Conservation (phyloP, 2,329 filamentous ascomycete genomes). For the Sporothrix mexicana region DNA sequence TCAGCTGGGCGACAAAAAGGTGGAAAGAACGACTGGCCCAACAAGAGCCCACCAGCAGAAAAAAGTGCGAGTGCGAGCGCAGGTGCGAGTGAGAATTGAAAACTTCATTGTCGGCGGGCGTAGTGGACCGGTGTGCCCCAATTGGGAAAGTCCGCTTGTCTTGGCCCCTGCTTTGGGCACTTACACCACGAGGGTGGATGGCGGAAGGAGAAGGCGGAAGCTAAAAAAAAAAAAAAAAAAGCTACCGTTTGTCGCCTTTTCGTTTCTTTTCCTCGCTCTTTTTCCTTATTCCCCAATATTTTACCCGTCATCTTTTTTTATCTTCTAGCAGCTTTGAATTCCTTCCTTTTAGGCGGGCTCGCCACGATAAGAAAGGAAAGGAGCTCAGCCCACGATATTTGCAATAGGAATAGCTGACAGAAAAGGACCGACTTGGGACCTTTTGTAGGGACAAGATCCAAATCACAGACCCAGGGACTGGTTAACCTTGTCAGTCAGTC, state of each 20-base stretch:
- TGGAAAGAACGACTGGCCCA: background rate
- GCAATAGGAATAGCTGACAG: conserved; percentile 10
- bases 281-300: background rate
- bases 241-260: background rate
- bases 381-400: background rate
- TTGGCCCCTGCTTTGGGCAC: background rate
- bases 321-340: background rate
- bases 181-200: conserved; percentile 8
- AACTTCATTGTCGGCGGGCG: background rate
- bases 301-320: background rate
- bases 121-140: background rate
- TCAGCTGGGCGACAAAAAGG: background rate
- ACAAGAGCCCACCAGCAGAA: too few species aligned
- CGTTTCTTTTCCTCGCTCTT: background rate
- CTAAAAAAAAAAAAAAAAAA: background rate
- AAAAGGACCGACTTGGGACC: conserved; percentile 13
- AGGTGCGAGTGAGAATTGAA: background rate
- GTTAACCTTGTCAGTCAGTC: background rate
- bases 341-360: background rate
- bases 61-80: background rate
- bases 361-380: too few species aligned
- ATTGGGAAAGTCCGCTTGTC: conserved; percentile 26
- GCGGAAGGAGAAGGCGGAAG: background rate
- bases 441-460: too few species aligned
- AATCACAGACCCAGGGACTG: too few species aligned